Evolutionary conservation across 371 early-diverging fungal genomes (phyloP), one percentile per base, ranked within the genome.

Genomic region (Syncephalastrum contaminatum): DNA sequence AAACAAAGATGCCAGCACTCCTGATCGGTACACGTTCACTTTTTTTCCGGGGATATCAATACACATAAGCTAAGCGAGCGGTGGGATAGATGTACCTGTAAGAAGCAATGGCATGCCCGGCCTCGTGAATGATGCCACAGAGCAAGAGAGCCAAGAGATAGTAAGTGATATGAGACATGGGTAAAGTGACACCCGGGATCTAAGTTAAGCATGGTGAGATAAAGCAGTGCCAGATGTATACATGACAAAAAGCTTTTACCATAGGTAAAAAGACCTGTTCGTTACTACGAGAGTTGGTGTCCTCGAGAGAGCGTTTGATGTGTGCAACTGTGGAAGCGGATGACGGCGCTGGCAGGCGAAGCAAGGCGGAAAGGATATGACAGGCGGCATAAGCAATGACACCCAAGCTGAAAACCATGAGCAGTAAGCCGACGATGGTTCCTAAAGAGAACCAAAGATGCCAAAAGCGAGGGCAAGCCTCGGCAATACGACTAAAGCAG

Each of bases 101-200:
- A 4, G 90, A 87, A 1, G 93, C 90, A 45, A 90, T 59, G 1
- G 91, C 93, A 64, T 93, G 93, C 3, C 93, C 93, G 16, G 86
- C 73, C 67, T 93, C 93, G 62, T 93, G 93, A 16, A 89, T 60
- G 0, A 87, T 57, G 12, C 90, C 91, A 41, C 88, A 84, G 0
- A 87, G 39, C 0, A 84, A 64, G 7, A 93, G 64, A 0, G 91
- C 85, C 4, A 82, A 43, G 20, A 91, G 52, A 59, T 90, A 90
- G 63, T 89, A 87, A 21, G 84, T 84, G 16, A 88, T 61, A 52
- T 89, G 88, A 4, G 85, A 87, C 39, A 88, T 58, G 0, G 91
- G 93, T 24, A 93, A 62, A 13, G 91, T 93, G 16, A 93, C 73
- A 1, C 93, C 93, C 6, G 93, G 93, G 50, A 93, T 88, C 91